Evolutionary conservation across 2,329 filamentous ascomycete species (phyloP).

Genomic region (Ophiostoma sp.): DNA sequence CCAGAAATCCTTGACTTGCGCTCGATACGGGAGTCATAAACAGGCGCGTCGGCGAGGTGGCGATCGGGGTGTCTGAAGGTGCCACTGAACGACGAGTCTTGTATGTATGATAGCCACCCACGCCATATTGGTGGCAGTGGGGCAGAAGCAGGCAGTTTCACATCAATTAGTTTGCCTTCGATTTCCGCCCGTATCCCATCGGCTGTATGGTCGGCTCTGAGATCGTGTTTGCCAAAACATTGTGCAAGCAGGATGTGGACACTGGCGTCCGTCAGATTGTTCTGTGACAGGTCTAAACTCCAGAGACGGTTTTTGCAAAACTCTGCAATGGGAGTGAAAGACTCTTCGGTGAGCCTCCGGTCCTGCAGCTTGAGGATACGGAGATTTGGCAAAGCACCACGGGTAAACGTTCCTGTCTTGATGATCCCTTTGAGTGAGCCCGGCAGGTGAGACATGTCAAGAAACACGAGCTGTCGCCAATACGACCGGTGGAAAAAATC

Average conservation of each 20-base stretch:
- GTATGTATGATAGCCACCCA: slow-evolving; percentile 42
- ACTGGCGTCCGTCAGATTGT: slow-evolving; percentile 46
- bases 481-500: slow-evolving; percentile 38
- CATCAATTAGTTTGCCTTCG: slow-evolving; percentile 42
- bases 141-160: slow-evolving; percentile 22
- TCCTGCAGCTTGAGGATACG: slow-evolving; percentile 48
- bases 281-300: slow-evolving; percentile 53
- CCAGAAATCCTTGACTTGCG: slow-evolving; percentile 35
- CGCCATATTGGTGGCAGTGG: slow-evolving; percentile 34
- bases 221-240: slow-evolving; percentile 21
- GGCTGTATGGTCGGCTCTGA: slow-evolving; percentile 19
- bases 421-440: slow-evolving; percentile 40
- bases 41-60: slow-evolving; percentile 47
- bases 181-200: slow-evolving; percentile 33
- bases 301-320: slow-evolving; percentile 42
- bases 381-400: slow-evolving; percentile 40
- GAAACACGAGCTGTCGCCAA: slow-evolving; percentile 44
- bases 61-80: slow-evolving; percentile 44
- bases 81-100: slow-evolving; percentile 45
- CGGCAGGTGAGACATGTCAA: slow-evolving; percentile 49
- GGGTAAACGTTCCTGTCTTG: slow-evolving; percentile 25
- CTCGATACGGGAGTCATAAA: slow-evolving; percentile 32
- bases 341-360: slow-evolving; percentile 43
- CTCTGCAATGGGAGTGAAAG: slow-evolving; percentile 35
- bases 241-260: slow-evolving; percentile 35